Evolutionary conservation across 768 basidiomycete genomes (phyloP).

Genomic region (Mycena epipterygia): DNA sequence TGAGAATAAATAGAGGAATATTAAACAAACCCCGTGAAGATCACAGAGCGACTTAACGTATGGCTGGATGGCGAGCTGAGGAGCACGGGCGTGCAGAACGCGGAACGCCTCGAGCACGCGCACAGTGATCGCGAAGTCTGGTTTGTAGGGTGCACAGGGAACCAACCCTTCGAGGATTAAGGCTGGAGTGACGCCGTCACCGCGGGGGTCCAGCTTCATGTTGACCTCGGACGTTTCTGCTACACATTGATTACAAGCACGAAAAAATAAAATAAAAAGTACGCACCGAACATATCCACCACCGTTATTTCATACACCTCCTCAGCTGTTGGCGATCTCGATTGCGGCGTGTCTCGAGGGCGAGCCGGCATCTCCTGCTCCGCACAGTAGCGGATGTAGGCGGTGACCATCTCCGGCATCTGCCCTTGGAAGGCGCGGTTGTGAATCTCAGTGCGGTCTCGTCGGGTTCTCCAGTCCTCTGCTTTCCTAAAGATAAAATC

Average conservation of each 20-base stretch:
- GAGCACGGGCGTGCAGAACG: slow-evolving; percentile 15
- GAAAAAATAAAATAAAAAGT: neutral
- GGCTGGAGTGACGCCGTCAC: neutral
- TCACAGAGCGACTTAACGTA: slow-evolving; percentile 35
- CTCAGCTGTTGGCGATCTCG: neutral
- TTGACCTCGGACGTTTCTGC: neutral
- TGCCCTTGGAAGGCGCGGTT: neutral
- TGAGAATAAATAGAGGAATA: neutral
- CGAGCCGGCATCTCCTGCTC: neutral
- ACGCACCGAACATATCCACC: slow-evolving; percentile 17
- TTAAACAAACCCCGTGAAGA: slow-evolving; percentile 26
- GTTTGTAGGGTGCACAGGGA: slow-evolving; percentile 26
- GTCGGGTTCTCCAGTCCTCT: slow-evolving; percentile 5
- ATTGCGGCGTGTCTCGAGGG: neutral
- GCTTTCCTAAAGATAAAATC: neutral
- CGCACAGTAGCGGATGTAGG: slow-evolving; percentile 3
- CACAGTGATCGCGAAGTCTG: slow-evolving; percentile 19
- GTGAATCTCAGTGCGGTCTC: neutral
- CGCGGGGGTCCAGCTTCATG: neutral
- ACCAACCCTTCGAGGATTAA: slow-evolving; percentile 25
- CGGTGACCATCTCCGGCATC: neutral
- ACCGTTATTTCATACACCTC: neutral
- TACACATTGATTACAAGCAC: neutral
- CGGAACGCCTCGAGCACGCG: slow-evolving; percentile 29
- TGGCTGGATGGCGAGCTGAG: slow-evolving; percentile 33